A percentile compares a stretch with the other conserved stretches of the same genome.
Evolutionary conservation across 257 asterid genomes (phyloP).

Genomic region (Dorcoceras hygrometricum): DNA sequence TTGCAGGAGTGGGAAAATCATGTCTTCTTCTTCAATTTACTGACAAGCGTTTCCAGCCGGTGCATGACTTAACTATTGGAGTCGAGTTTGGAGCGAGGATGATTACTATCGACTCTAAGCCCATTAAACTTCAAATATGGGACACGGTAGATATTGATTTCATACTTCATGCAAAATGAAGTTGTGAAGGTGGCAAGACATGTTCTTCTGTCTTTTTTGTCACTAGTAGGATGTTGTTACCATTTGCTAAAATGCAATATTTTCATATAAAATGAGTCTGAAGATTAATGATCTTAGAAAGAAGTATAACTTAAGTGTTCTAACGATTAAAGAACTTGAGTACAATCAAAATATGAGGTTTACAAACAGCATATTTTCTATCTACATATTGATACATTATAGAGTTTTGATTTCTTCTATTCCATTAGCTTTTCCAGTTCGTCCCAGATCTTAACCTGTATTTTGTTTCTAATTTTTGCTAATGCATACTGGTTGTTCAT

Average conservation of each 20-base stretch:
- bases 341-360: constrained; percentile 5
- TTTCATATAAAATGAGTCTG: neutral
- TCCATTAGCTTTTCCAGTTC: neutral
- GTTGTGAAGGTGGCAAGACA: constrained; percentile 4
- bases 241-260: neutral
- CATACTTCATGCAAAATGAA: constrained; percentile 3
- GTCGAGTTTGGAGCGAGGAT: constrained; percentile 60
- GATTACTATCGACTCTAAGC: constrained; percentile 56
- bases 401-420: neutral
- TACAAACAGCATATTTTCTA: neutral
- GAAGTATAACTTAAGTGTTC: neutral
- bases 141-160: constrained; percentile 39
- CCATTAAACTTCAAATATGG: constrained; percentile 59
- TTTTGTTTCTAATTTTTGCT: constrained; percentile 4
- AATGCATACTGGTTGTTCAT: constrained; percentile 1
- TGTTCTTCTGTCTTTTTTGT: neutral
- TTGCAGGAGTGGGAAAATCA: constrained; percentile 57
- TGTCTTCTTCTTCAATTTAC: constrained; percentile 61
- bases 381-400: constrained; percentile 8
- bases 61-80: constrained; percentile 60
- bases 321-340: constrained; percentile 6
- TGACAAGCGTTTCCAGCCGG: constrained; percentile 64
- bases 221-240: neutral
- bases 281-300: neutral
- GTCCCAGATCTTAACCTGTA: constrained; percentile 2